phyloP scores from a whole-genome alignment of 2,329 filamentous ascomycete genomes.

The Alternaria arbusti region DNA sequence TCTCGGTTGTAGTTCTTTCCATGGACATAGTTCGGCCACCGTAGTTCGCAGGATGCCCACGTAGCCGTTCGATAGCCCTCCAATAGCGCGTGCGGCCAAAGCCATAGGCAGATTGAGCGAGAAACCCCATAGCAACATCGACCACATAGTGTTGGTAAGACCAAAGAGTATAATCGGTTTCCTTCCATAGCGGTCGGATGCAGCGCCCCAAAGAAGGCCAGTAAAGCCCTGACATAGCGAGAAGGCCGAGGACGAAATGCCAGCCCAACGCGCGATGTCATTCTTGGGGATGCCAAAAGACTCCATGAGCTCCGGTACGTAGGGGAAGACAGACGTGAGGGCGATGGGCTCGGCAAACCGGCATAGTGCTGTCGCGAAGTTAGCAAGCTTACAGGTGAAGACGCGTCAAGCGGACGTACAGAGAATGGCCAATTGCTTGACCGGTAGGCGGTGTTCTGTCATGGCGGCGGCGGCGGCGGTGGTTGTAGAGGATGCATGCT shows the following conservation, averaged over 20 bases:
- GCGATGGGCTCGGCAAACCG: constrained; percentile 92
- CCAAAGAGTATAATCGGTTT: constrained; percentile 86
- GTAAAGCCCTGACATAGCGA: constrained; percentile 77
- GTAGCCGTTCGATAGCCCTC: constrained; percentile 87
- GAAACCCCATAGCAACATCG: constrained; percentile 83
- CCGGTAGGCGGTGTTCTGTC: constrained; percentile 47
- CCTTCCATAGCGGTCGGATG: constrained; percentile 82
- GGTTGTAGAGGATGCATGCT: constrained; percentile 14
- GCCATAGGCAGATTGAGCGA: constrained; percentile 81
- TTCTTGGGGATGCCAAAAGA: constrained; percentile 48
- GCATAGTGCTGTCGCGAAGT: constrained; percentile 74
- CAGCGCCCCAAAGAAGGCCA: constrained; percentile 84
- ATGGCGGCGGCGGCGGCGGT: constrained; percentile 32
- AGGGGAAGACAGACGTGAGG: constrained; percentile 91
- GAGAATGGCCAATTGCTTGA: constrained; percentile 49
- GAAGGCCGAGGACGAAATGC: constrained; percentile 86
- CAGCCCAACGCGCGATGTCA: constrained; percentile 69
- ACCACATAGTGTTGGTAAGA: constrained; percentile 76
- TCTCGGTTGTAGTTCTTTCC: constrained; percentile 81
- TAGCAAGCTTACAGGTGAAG: neutral
- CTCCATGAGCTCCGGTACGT: constrained; percentile 70
- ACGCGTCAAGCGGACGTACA: constrained; percentile 28
- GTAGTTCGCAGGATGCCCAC: constrained; percentile 84
- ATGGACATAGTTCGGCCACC: constrained; percentile 90
- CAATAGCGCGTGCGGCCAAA: constrained; percentile 75